Percentiles rank a stretch among this genome's conserved stretches.
These are phyloP conservation scores for Striga asiatica DNA, from an alignment of 257 asterid genomes.

Conservation along the genomic window DNA sequence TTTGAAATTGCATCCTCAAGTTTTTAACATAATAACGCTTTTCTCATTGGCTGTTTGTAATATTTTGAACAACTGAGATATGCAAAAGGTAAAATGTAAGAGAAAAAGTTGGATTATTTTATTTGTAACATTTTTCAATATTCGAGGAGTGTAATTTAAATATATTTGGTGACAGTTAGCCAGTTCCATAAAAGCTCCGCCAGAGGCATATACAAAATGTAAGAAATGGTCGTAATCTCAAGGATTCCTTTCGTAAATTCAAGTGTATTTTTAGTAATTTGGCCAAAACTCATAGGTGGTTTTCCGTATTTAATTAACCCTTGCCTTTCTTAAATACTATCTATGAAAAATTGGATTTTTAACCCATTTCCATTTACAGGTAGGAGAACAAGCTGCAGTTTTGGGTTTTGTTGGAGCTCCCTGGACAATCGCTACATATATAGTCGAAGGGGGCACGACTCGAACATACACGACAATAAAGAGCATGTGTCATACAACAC, in stretches of 20 bases:
- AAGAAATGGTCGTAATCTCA: neutral
- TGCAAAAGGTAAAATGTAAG: neutral
- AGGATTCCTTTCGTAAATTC: neutral
- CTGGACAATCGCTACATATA: constrained; percentile 95
- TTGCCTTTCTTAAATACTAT: too few relatives aligned
- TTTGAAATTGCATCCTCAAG: neutral
- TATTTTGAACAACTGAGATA: neutral
- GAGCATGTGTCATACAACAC: constrained; percentile 82
- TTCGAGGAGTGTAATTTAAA: neutral
- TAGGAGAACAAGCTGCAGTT: constrained; percentile 80
- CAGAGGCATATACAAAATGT: too few relatives aligned
- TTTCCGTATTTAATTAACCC: neutral
- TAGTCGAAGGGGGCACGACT: constrained; percentile 92
- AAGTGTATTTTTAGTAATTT: neutral
- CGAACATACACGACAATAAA: constrained; percentile 73
- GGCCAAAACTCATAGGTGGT: neutral
- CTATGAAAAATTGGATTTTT: neutral
- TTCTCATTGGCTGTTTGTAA: neutral
- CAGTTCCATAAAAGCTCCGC: too few relatives aligned
- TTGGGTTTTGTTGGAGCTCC: constrained; percentile 99
- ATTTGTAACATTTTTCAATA: neutral
- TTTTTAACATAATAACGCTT: too few relatives aligned
- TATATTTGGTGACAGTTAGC: too few relatives aligned
- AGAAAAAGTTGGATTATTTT: neutral
- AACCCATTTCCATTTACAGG: constrained; percentile 32